Conservation (phyloP, 1,284 basidiomycete genomes). For the Ceratobasidium sp. region DNA sequence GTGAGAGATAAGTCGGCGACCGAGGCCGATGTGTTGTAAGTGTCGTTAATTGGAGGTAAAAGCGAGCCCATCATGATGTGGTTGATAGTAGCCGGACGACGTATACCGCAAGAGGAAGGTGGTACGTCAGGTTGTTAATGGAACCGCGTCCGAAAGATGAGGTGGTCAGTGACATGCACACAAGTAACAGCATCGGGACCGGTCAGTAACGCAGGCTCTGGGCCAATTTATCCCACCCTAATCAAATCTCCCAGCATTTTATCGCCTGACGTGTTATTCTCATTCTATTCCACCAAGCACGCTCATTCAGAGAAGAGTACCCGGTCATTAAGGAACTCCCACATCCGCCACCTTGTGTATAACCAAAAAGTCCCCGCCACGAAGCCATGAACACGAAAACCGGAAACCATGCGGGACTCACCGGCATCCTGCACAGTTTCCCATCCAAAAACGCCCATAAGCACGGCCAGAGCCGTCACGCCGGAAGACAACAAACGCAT, state of each 20-base stretch:
- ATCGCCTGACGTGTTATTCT: not conserved
- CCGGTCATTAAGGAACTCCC: not conserved
- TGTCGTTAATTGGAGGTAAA: not conserved
- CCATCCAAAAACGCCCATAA: not conserved
- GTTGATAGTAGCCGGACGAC: not conserved
- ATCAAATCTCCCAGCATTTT: not conserved
- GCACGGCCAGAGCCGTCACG: not conserved
- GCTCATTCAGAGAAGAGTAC: not conserved
- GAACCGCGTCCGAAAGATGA: too few species aligned
- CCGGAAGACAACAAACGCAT: constrained; percentile 1
- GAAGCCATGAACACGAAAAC: not conserved
- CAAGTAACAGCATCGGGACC: too few species aligned
- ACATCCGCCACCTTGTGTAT: too few species aligned
- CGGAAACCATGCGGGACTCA: not conserved
- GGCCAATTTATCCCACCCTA: not conserved
- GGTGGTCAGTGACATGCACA: too few species aligned
- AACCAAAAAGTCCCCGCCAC: too few species aligned
- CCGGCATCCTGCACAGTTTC: constrained; percentile 36
- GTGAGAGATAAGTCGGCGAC: not conserved
- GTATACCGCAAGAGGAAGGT: not conserved
- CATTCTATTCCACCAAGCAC: not conserved
- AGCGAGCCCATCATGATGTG: not conserved
- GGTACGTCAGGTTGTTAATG: not conserved
- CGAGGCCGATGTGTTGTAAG: not conserved
- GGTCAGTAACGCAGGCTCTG: too few species aligned